phyloP scores from a whole-genome alignment of 495 filamentous ascomycete genomes.

The Xanthoparmelia taractica region DNA sequence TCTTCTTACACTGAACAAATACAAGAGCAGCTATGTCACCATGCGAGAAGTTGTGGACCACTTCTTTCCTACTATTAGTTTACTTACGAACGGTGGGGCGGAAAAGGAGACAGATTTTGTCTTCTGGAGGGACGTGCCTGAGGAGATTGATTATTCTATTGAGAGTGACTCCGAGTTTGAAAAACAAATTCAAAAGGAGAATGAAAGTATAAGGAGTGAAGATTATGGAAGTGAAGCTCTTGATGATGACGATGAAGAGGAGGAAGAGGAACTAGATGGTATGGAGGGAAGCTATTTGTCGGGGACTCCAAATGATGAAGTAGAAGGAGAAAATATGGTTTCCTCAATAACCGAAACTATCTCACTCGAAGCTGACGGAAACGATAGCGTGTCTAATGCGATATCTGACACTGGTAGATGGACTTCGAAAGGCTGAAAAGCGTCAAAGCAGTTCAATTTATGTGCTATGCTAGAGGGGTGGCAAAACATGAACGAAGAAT shows the following conservation, averaged over 20 bases:
- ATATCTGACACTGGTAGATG: slow-evolving; percentile 3
- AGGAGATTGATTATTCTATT: slow-evolving; percentile 71
- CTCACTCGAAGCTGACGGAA: slow-evolving; percentile 5
- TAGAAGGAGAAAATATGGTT: slow-evolving; percentile 37
- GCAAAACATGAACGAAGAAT: background rate
- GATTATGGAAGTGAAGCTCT: slow-evolving; percentile 34
- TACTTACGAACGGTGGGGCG: slow-evolving; percentile 66
- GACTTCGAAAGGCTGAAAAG: background rate
- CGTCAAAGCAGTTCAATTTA: slow-evolving; percentile 7
- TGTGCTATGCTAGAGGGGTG: background rate
- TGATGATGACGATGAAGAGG: slow-evolving; percentile 26
- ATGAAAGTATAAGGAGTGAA: slow-evolving; percentile 28
- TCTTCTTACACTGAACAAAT: slow-evolving; percentile 80
- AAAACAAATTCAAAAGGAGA: slow-evolving; percentile 2
- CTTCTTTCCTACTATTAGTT: slow-evolving; percentile 81
- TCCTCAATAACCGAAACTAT: slow-evolving; percentile 36
- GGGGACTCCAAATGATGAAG: slow-evolving; percentile 44
- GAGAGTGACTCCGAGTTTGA: slow-evolving; percentile 62
- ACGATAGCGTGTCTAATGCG: slow-evolving; percentile 1
- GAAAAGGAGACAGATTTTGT: slow-evolving; percentile 86
- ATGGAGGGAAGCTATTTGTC: slow-evolving; percentile 57
- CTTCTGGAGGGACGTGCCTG: slow-evolving; percentile 72
- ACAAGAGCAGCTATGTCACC: slow-evolving; percentile 92
- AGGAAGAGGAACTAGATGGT: slow-evolving; percentile 39
- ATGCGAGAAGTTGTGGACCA: slow-evolving; percentile 96